phyloP scores from a whole-genome alignment of 768 basidiomycete species.

The Neoboletus subvelutipes region DNA sequence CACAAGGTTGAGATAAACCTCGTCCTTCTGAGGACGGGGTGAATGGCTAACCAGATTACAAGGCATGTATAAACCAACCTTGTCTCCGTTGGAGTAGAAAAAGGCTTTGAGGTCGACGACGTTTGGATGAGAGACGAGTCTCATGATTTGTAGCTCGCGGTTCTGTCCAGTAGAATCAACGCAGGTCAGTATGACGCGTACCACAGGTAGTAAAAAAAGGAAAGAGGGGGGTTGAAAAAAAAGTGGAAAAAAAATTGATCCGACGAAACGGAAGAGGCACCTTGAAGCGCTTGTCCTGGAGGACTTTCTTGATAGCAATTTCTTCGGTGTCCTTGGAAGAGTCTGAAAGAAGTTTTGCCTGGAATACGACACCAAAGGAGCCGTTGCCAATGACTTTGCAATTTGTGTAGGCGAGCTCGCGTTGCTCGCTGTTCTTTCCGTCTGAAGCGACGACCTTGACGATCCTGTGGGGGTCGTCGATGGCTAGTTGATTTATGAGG shows the following conservation, averaged over 20 bases:
- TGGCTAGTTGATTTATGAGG: conserved; percentile 45
- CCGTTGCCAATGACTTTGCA: conserved; percentile 99
- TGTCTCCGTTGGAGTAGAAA: conserved; percentile 99
- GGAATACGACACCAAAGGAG: conserved; percentile 98
- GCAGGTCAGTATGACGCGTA: conserved; percentile 15
- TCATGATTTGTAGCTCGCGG: conserved; percentile 99
- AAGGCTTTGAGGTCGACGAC: conserved; percentile 97
- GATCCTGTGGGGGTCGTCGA: conserved; percentile 96
- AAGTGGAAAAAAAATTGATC: conserved; percentile 6
- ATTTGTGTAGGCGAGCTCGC: conserved; percentile 90
- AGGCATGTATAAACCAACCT: conserved; percentile 53
- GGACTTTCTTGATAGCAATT: conserved; percentile 99
- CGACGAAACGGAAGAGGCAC: conserved; percentile 43
- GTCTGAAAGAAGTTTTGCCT: conserved; percentile 78
- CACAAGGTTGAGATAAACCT: conserved; percentile 99
- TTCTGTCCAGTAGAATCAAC: conserved; percentile 54
- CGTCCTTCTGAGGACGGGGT: conserved; percentile 77
- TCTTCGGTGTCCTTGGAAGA: conserved; percentile 68
- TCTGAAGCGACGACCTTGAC: conserved; percentile 94
- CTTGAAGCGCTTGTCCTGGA: conserved; percentile 99
- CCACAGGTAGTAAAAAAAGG: not conserved
- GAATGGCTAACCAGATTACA: conserved; percentile 6
- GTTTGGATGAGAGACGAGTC: conserved; percentile 93
- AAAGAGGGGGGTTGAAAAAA: not conserved
- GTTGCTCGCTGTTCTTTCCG: conserved; percentile 88